These are phyloP conservation scores for Debaryomyces hansenii DNA, from an alignment of 805 yeast genomes.

Conservation along the genomic window DNA sequence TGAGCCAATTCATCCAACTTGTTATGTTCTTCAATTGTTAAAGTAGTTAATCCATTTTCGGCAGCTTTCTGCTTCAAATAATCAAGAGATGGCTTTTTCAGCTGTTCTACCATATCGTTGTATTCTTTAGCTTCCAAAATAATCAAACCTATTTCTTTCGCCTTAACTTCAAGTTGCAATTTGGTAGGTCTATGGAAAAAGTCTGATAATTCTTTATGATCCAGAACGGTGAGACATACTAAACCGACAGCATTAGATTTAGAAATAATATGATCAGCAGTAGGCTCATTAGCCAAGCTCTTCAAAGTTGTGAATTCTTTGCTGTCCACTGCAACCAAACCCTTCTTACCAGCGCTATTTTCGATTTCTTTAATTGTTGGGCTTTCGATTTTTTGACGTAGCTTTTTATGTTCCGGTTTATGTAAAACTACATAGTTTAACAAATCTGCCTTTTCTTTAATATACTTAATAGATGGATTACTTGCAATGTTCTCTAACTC, in stretches of 20 bases:
- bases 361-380: conserved; percentile 2
- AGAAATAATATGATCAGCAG: conserved; percentile 12
- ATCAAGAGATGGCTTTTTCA: conserved; percentile 18
- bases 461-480: conserved; percentile 9
- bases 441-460: conserved; percentile 6
- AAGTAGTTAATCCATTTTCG: conserved; percentile 4
- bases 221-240: conserved; percentile 14
- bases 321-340: conserved; percentile 7
- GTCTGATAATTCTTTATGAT: conserved; percentile 12
- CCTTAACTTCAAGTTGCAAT: conserved; percentile 23
- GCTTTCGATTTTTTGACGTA: background rate
- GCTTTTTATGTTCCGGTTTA: background rate
- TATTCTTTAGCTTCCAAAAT: conserved; percentile 20
- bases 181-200: background rate
- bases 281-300: conserved; percentile 10
- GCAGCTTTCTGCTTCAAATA: conserved; percentile 16
- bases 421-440: conserved; percentile 11
- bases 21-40: conserved; percentile 9
- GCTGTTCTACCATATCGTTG: conserved; percentile 12
- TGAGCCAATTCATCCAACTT: conserved; percentile 12
- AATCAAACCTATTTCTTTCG: conserved; percentile 14
- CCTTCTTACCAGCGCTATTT: conserved; percentile 1
- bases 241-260: conserved; percentile 23
- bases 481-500: conserved; percentile 4
- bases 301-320: conserved; percentile 5